phyloP scores from a whole-genome alignment of 208 protist genomes.

The Herpetomonas muscarum region DNA sequence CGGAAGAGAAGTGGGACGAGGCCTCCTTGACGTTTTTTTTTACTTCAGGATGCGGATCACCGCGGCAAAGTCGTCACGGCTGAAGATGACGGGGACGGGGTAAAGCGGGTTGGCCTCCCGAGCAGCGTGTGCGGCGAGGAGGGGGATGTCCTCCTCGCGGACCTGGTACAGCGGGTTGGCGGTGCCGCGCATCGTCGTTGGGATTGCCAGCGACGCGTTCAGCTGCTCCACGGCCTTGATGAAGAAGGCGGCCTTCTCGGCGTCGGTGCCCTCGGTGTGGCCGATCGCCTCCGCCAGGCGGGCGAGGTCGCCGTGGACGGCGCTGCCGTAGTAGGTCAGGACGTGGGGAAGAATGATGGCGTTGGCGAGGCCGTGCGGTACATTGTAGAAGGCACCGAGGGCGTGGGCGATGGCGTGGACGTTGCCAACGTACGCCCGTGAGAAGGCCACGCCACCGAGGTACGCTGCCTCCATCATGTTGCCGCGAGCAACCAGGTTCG shows the following conservation, averaged over 20 bases:
- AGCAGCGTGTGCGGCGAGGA: conserved; percentile 34
- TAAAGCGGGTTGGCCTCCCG: conserved; percentile 58
- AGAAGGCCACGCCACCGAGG: conserved; percentile 82
- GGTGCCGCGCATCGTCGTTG: conserved; percentile 21
- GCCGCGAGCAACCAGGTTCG: conserved; percentile 43
- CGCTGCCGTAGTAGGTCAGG: conserved; percentile 47
- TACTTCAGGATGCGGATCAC: conserved; percentile 24
- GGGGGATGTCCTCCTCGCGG: conserved; percentile 33
- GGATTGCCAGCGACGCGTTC: conserved; percentile 43
- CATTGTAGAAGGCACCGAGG: conserved; percentile 67
- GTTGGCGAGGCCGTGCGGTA: conserved; percentile 83
- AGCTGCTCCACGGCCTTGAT: conserved; percentile 41
- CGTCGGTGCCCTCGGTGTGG: conserved; percentile 20
- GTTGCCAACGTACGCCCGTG: conserved; percentile 82
- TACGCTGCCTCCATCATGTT: conserved; percentile 74
- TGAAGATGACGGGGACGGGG: conserved; percentile 60
- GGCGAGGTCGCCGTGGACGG: conserved; percentile 29
- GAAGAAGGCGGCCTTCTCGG: conserved; percentile 40
- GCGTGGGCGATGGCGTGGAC: conserved; percentile 79
- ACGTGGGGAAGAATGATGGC: conserved; percentile 70
- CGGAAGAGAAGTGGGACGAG: not conserved
- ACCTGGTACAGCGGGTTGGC: conserved; percentile 21
- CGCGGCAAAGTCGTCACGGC: conserved; percentile 33
- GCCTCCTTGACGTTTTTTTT: no score
- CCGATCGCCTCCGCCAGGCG: conserved; percentile 26